phyloP scores from a whole-genome alignment of 805 yeast species.

The Scheffersomyces coipomensis region DNA sequence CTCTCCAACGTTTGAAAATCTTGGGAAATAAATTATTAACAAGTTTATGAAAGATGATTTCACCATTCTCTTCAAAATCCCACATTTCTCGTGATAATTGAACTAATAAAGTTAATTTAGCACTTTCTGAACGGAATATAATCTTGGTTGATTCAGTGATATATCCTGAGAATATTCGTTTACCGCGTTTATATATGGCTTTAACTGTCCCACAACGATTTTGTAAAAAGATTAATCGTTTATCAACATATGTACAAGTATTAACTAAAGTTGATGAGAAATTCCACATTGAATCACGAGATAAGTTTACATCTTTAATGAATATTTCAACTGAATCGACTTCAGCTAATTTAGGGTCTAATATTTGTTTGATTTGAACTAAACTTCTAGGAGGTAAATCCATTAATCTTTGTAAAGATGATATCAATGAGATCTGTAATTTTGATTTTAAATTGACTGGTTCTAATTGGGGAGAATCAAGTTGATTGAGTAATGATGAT shows the following conservation, averaged over 20 bases:
- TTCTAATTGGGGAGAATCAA: conserved; percentile 1
- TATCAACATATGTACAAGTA: conserved; percentile 65
- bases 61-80: conserved; percentile 97
- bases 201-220: conserved; percentile 63
- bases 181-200: conserved; percentile 65
- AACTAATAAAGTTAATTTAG: conserved; percentile 75
- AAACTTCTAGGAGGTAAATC: conserved; percentile 67
- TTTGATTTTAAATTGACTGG: conserved; percentile 13
- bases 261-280: conserved; percentile 61
- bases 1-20: conserved; percentile 84
- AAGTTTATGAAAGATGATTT: conserved; percentile 86
- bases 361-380: conserved; percentile 52
- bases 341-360: conserved; percentile 48
- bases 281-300: conserved; percentile 93
- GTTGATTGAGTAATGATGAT: neutral
- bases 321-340: conserved; percentile 82
- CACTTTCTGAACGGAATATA: conserved; percentile 88
- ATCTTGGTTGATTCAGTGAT: conserved; percentile 73
- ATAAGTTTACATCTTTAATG: conserved; percentile 73
- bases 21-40: conserved; percentile 91
- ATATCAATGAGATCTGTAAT: conserved; percentile 53
- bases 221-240: conserved; percentile 60
- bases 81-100: conserved; percentile 96
- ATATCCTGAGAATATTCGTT: conserved; percentile 70
- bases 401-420: conserved; percentile 58